Evolutionary conservation across 1,139 yeast genomes (phyloP), one percentile per base, ranked within the genome.

Genomic region (Pneumocystis wakefieldiae): DNA sequence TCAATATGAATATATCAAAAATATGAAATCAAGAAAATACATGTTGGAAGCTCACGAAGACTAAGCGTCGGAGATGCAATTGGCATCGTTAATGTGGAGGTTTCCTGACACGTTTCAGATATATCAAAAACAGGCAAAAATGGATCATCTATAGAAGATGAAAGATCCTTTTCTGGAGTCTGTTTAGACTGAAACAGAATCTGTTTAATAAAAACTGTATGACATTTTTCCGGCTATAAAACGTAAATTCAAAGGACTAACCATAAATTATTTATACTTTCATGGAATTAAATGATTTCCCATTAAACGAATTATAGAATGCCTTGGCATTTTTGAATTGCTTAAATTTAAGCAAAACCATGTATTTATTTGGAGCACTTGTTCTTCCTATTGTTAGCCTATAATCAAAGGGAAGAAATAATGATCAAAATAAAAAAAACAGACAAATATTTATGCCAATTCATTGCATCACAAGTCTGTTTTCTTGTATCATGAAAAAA

Each of bases 261-360:
- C 14, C 24, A 1, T 8, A 3, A 48, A 48, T 10, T 24, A 24
- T 24, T 14, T n/a, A 24, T 24, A 48, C 55, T n/a, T 90, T 96
- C 87, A 89, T 85, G 2, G 92, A 82, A 70, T 86, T 89, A 76
- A 91, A 91, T 3, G 80, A 78, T 67, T 81, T 82, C 1, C 96
- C 95, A 71, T 90, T 86, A 70, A 78, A 88, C 42, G 77, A 78
- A 61, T 80, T 78, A 68, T 84, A 84, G 72, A 91, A 90, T 61
- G 76, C 77, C 10, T 81, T 79, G 0, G 96, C 90, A 55, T 77
- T 71, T 1, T 78, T 74, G 0, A 78, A 71, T 57, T 79, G 80
- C 53, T 82, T 77, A 72, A 91, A 90, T 73, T 90, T 89, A 72
- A 91, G 76, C 63, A 91, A 75, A 1, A 85, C 94, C 80, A 89